These are phyloP conservation scores for Carallia brachiata DNA, from an alignment of 345 rosid genomes.

Conservation along the genomic window DNA sequence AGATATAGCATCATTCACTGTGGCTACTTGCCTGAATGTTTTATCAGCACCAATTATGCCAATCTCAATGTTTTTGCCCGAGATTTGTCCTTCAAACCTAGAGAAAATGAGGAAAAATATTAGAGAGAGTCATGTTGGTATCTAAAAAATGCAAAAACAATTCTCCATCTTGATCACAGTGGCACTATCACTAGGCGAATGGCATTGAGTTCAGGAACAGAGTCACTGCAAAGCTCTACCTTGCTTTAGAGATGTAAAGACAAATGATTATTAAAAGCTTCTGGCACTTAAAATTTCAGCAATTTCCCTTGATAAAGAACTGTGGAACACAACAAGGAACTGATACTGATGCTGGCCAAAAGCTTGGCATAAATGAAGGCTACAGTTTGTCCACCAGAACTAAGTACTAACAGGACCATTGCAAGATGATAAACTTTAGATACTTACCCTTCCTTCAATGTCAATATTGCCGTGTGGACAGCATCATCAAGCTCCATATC, in stretches of 20 bases:
- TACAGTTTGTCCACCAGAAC: not conserved
- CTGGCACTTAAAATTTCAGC: too few species aligned
- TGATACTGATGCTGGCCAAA: too few species aligned
- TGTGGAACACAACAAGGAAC: too few species aligned
- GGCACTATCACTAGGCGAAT: too few species aligned
- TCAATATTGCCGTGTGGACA: slow-evolving; percentile 90
- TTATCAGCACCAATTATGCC: slow-evolving; percentile 75
- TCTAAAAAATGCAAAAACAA: not conserved
- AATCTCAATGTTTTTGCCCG: slow-evolving; percentile 77
- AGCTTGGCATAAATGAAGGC: not conserved
- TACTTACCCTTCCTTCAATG: slow-evolving; percentile 89
- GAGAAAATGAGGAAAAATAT: slow-evolving; percentile 15
- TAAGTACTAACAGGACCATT: not conserved
- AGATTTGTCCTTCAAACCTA: slow-evolving; percentile 86
- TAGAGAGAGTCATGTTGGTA: not conserved
- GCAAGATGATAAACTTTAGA: slow-evolving; percentile 2
- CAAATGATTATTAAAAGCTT: too few species aligned
- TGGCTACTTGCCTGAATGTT: slow-evolving; percentile 58
- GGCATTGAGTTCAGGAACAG: too few species aligned
- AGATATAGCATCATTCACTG: too few species aligned
- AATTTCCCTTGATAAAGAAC: too few species aligned
- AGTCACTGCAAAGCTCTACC: too few species aligned
- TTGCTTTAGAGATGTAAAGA: too few species aligned
- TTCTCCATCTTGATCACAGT: not conserved
- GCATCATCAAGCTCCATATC: slow-evolving; percentile 99